Percentiles rank a stretch among this genome's conserved stretches.
phyloP scores from a whole-genome alignment of 108 stramenopile genomes.

The Nitzschia putrida region DNA sequence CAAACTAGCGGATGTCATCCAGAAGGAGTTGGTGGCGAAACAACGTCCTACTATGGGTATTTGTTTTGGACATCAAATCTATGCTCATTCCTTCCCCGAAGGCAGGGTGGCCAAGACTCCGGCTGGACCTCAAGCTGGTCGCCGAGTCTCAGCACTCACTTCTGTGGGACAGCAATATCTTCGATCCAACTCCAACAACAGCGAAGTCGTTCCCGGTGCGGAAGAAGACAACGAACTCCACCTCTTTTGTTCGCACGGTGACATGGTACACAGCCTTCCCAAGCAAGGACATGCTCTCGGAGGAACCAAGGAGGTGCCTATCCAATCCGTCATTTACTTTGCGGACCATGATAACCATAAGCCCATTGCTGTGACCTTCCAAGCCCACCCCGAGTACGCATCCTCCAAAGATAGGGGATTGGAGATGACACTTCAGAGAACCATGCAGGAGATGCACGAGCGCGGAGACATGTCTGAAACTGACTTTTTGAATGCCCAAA shows the following conservation, averaged over 20 bases:
- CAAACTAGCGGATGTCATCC: conserved; percentile 53
- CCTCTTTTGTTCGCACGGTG: conserved; percentile 78
- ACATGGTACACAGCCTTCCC: conserved; percentile 73
- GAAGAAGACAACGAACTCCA: conserved; percentile 12
- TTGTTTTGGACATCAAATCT: conserved; percentile 85
- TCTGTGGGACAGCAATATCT: conserved; percentile 22
- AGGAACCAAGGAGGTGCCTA: conserved; percentile 59
- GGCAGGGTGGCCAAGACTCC: conserved; percentile 39
- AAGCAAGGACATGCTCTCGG: conserved; percentile 54
- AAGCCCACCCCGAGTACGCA: conserved; percentile 80
- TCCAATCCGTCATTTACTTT: conserved; percentile 75
- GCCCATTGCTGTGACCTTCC: conserved; percentile 75
- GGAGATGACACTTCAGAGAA: conserved; percentile 39
- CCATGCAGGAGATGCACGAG: conserved; percentile 44
- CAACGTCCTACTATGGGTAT: conserved; percentile 61
- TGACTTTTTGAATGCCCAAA: conserved; percentile 13
- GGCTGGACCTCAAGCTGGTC: conserved; percentile 52
- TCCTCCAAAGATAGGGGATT: conserved; percentile 35
- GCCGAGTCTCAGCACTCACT: conserved; percentile 36
- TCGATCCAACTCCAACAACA: not conserved
- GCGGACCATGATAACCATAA: conserved; percentile 23
- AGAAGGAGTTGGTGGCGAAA: conserved; percentile 51
- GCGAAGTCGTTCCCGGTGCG: not conserved
- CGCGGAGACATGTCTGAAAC: conserved; percentile 30
- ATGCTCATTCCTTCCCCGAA: conserved; percentile 69